Percentiles rank a stretch among this genome's conserved stretches.
Evolutionary conservation across 768 basidiomycete species (phyloP).

Genomic region (Leccinum imitatum): DNA sequence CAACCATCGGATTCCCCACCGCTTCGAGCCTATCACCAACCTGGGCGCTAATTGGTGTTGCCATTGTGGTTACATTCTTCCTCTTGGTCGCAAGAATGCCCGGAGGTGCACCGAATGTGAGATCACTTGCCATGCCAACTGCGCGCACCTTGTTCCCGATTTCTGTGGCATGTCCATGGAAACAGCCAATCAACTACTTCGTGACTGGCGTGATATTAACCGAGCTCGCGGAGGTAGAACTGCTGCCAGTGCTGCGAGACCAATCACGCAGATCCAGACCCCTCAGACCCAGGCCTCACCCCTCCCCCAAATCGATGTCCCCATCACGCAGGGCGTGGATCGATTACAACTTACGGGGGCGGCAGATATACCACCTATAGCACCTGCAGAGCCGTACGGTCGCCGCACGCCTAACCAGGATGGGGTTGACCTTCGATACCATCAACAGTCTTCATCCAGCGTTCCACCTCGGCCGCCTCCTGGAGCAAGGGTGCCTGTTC

Average conservation of each 20-base stretch:
- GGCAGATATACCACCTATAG: conserved; percentile 36
- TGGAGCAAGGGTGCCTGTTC: conserved; percentile 39
- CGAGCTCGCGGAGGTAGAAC: conserved; percentile 53
- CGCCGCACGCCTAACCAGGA: conserved; percentile 31
- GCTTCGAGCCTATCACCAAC: conserved; percentile 96
- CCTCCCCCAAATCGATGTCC: conserved; percentile 34
- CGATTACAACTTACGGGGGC: conserved; percentile 44
- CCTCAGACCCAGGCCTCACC: conserved; percentile 32
- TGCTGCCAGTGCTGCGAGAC: conserved; percentile 30
- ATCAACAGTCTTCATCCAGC: conserved; percentile 34
- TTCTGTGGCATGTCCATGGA: conserved; percentile 99
- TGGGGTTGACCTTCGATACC: conserved; percentile 43
- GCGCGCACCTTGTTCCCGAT: conserved; percentile 97
- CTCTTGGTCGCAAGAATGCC: conserved; percentile 95
- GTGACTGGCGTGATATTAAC: conserved; percentile 91
- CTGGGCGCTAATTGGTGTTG: conserved; percentile 99
- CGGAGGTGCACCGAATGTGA: conserved; percentile 95
- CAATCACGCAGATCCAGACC: conserved; percentile 33
- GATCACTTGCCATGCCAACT: conserved; percentile 95
- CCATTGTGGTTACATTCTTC: conserved; percentile 98
- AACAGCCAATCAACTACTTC: conserved; percentile 89
- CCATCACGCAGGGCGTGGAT: conserved; percentile 40
- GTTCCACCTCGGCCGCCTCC: conserved; percentile 36
- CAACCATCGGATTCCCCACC: conserved; percentile 98
- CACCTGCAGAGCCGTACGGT: conserved; percentile 22